Conservation (phyloP, 257 asterid species). For the Jacaranda mimosifolia region DNA sequence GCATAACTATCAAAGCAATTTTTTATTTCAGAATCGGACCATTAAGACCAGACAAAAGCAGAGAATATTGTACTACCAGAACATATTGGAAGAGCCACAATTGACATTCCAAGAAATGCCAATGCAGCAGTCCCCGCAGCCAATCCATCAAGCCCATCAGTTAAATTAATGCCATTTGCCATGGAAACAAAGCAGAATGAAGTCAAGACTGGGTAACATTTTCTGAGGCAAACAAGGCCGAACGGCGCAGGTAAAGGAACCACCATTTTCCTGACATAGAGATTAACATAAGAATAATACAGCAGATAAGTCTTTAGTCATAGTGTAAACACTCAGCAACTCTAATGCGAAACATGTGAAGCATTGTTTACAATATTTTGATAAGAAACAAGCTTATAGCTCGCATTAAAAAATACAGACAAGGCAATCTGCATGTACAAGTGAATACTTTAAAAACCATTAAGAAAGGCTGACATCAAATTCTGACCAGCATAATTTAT, state of each 20-base stretch:
- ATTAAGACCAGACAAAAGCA: slow-evolving; percentile 20
- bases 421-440: neutral
- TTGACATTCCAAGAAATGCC: slow-evolving; percentile 88
- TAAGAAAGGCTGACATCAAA: neutral
- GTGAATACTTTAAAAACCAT: slow-evolving; percentile 3
- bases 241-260: slow-evolving; percentile 88
- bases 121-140: slow-evolving; percentile 94
- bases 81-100: slow-evolving; percentile 93
- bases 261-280: slow-evolving; percentile 77
- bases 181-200: slow-evolving; percentile 77
- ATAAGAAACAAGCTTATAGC: neutral
- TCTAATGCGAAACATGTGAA: slow-evolving; percentile 10
- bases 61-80: slow-evolving; percentile 59
- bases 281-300: slow-evolving; percentile 32
- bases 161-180: slow-evolving; percentile 79
- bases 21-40: slow-evolving; percentile 2
- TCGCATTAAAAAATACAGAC: neutral
- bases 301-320: neutral
- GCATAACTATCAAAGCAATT: neutral
- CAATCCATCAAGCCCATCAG: slow-evolving; percentile 90
- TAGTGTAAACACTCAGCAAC: neutral
- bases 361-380: slow-evolving; percentile 11
- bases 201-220: slow-evolving; percentile 64
- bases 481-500: neutral
- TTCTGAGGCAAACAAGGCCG: slow-evolving; percentile 79